phyloP scores from a whole-genome alignment of 1,284 basidiomycete genomes.

The Peniophora sp. region DNA sequence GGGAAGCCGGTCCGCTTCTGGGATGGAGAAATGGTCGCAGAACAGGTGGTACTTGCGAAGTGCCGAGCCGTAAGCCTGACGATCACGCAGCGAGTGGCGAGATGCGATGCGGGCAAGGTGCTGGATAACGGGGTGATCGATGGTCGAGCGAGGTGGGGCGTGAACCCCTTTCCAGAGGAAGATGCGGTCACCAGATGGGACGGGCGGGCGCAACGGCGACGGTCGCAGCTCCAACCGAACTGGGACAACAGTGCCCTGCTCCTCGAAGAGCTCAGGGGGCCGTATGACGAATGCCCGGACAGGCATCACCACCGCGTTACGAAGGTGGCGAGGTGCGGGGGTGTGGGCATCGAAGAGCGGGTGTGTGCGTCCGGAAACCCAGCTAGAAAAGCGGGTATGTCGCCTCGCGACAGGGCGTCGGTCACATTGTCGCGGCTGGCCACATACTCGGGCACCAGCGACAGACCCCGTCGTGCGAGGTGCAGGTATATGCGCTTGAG shows the following conservation, averaged over 20 bases:
- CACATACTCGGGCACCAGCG: slow-evolving; percentile 6
- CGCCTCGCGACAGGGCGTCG: background rate
- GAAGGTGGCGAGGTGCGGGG: slow-evolving; percentile 13
- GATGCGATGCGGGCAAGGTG: slow-evolving; percentile 17
- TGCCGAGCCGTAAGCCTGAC: slow-evolving; percentile 21
- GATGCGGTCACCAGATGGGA: slow-evolving; percentile 15
- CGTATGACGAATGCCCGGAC: slow-evolving; percentile 6
- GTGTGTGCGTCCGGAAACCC: slow-evolving; percentile 17
- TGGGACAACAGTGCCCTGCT: slow-evolving; percentile 2
- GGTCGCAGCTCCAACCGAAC: background rate
- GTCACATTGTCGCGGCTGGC: background rate
- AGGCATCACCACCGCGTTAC: slow-evolving; percentile 12
- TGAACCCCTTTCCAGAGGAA: slow-evolving; percentile 25
- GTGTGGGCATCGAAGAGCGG: slow-evolving; percentile 10
- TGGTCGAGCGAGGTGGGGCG: slow-evolving; percentile 11
- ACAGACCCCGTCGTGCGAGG: slow-evolving; percentile 13
- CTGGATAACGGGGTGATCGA: slow-evolving; percentile 17
- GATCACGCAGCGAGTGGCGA: slow-evolving; percentile 16
- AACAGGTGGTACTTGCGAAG: slow-evolving; percentile 30
- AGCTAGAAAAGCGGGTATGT: slow-evolving; percentile 17
- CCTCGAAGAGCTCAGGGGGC: background rate
- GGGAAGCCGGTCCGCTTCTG: slow-evolving; percentile 22
- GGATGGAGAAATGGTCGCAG: slow-evolving; percentile 27
- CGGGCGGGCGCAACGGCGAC: background rate
- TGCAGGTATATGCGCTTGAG: slow-evolving; percentile 20